Conservation (phyloP, 2,329 filamentous ascomycete genomes). For the Apiospora kogelbergensis region DNA sequence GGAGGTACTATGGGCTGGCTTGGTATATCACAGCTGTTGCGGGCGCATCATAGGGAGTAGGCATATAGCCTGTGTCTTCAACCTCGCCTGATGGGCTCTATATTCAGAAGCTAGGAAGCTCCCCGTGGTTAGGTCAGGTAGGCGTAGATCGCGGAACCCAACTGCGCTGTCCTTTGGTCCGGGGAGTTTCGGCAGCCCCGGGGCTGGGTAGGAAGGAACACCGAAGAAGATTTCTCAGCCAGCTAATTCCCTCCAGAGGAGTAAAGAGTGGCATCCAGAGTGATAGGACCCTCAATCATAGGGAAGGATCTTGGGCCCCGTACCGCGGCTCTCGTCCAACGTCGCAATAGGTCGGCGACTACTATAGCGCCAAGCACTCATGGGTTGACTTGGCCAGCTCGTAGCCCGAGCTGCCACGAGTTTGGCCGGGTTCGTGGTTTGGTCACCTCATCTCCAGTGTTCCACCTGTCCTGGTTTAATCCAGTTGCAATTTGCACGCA, state of each 20-base stretch:
- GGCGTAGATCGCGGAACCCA: slow-evolving; percentile 4
- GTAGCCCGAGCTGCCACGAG: slow-evolving; percentile 6
- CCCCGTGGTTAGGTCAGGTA: background rate
- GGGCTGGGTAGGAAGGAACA: background rate
- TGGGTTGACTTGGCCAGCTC: background rate
- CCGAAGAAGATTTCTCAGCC: background rate
- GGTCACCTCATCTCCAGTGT: slow-evolving; percentile 9
- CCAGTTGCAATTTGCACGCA: slow-evolving; percentile 2
- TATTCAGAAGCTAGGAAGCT: background rate
- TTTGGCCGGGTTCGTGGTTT: slow-evolving; percentile 6
- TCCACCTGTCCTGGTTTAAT: background rate
- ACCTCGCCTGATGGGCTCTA: background rate
- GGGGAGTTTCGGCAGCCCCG: background rate
- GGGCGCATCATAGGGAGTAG: background rate
- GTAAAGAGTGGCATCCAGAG: background rate
- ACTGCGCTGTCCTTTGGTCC: background rate
- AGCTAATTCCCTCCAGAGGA: background rate
- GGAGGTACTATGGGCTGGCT: background rate
- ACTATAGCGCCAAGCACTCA: slow-evolving; percentile 3
- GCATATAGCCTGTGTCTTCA: background rate
- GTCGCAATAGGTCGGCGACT: background rate
- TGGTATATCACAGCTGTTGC: background rate
- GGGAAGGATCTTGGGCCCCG: background rate
- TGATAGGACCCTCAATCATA: background rate
- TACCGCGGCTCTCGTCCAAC: background rate